These are phyloP conservation scores for Trichosporon asahii DNA, from an alignment of 1,284 basidiomycete species.

Conservation along the genomic window DNA sequence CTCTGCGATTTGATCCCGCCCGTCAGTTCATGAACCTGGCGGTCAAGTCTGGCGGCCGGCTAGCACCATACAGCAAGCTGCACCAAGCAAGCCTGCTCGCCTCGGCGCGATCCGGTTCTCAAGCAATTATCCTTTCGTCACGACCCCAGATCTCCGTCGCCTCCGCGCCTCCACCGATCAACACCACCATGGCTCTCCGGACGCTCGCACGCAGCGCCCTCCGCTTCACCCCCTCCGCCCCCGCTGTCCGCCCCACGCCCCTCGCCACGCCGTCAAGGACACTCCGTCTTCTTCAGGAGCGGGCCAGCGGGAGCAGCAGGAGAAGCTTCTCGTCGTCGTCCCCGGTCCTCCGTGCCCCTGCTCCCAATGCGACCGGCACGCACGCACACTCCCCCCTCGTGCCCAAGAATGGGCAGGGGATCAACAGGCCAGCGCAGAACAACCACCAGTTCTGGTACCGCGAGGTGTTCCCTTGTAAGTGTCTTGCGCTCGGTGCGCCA, in stretches of 20 bases:
- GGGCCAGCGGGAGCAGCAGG: neutral
- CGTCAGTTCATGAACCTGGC: neutral
- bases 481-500: neutral
- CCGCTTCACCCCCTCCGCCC: conserved; percentile 2
- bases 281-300: neutral
- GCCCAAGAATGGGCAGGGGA: neutral
- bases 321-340: conserved; percentile 1
- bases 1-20: neutral
- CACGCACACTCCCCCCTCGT: conserved; percentile 21
- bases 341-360: conserved; percentile 6
- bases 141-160: neutral
- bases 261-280: neutral
- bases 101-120: conserved; percentile 4
- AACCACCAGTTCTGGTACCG: conserved; percentile 44
- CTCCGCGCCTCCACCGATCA: neutral
- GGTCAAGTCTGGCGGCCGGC: no score
- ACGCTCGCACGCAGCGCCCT: neutral
- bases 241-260: neutral
- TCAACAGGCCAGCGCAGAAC: neutral
- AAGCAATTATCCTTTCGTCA: neutral
- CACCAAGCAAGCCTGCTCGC: neutral
- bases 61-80: no score
- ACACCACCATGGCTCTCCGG: conserved; percentile 15
- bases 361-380: conserved; percentile 8
- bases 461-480: conserved; percentile 45